Evolutionary conservation across 768 basidiomycete genomes (phyloP), one percentile per base, ranked within the genome.

Genomic region (Amanita rubescens): DNA sequence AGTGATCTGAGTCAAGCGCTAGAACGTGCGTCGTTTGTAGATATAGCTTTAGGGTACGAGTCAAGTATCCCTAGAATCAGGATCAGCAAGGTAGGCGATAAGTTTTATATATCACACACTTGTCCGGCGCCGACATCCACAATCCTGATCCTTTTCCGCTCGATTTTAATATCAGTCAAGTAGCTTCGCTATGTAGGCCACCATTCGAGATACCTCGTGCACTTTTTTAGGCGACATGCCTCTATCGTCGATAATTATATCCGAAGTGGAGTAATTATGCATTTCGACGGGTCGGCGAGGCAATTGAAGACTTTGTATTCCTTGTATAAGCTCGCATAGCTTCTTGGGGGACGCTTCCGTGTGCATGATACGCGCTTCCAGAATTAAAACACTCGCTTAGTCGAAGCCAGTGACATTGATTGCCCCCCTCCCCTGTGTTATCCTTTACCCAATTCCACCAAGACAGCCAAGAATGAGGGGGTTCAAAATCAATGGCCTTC

Each of bases 111-210:
- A 55, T 56, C 25, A 58, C 66, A 60, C 53, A 82, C 83, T 64
- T 87, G 85, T 14, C 87, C 87, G 6, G 87, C 82, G 17, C 87
- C 87, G 39, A 88, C 73, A 56, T 90, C 87, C 32, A 89, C 85
- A 25, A 79, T 77, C 56, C 80, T 76, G 22, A 53, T 34, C 22
- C 52, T 32, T 24, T 37, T 44, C 30, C 30, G 43, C 9, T 53
- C 52, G 11, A 62, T 19, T 10, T 48, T 33, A 9, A 68, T 54
- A 2, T 45, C 49, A 55, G n/a, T 54, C 58, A n/a, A 62, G 56
- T 25, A 60, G 44, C 17, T 63, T 66, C 35, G 60, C 54, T 24
- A 85, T 70, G 66, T 79, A 85, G 6, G 73, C 65, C 15, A 74
- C 69, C 85, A 88, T 88, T 45, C 78, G 76, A 1, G 67, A 58